These are phyloP conservation scores for Geotrichum citri-aurantii DNA, from an alignment of 1,139 yeast genomes.

Conservation along the genomic window DNA sequence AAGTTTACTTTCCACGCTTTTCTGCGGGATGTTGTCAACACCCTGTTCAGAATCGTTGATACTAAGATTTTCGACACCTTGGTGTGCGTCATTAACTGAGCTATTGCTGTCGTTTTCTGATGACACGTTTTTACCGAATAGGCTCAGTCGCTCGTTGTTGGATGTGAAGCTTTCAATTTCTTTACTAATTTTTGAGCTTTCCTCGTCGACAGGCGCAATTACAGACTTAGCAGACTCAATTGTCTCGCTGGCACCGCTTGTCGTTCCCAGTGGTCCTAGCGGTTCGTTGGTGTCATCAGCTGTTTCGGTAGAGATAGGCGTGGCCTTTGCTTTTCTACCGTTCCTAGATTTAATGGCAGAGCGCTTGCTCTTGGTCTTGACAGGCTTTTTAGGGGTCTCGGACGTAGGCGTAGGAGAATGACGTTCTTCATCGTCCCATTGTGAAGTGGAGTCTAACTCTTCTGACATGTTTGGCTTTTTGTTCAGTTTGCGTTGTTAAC, in stretches of 20 bases:
- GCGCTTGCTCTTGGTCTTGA: neutral
- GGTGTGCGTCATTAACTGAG: neutral
- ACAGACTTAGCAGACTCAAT: neutral
- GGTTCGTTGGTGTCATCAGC: slow-evolving; percentile 12
- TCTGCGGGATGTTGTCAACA: neutral
- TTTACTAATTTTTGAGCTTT: slow-evolving; percentile 8
- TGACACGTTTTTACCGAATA: slow-evolving; percentile 14
- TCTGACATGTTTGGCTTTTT: neutral
- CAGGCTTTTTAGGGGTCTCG: neutral
- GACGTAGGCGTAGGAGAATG: neutral
- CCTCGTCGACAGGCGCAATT: neutral
- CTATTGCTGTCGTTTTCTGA: neutral
- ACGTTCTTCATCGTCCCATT: slow-evolving; percentile 4
- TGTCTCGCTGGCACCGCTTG: neutral
- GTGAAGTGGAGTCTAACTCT: slow-evolving; percentile 2
- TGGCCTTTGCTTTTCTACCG: neutral
- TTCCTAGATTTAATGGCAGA: neutral
- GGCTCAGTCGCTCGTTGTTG: slow-evolving; percentile 17
- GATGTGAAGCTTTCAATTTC: slow-evolving; percentile 17
- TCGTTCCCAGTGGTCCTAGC: slow-evolving; percentile 16
- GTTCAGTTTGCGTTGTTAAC: neutral
- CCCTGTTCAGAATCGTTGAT: neutral
- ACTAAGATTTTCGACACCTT: neutral
- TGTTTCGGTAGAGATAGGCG: slow-evolving; percentile 5
- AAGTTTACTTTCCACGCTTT: neutral